Base-by-base conservation (phyloP, 257 asterid genomes). In the Solanum chilense region DNA sequence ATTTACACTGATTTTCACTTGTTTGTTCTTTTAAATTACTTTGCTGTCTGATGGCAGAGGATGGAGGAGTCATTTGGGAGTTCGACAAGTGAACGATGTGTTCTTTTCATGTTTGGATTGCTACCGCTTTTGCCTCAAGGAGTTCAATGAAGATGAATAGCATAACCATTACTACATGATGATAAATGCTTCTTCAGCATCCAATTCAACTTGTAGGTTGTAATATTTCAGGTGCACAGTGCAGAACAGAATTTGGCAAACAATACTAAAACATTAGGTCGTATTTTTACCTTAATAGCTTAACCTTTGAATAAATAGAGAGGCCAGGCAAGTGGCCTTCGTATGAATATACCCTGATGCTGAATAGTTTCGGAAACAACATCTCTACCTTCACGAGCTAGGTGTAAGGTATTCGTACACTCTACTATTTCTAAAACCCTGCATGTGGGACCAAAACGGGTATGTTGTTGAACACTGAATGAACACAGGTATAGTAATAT, bases 11-110 rank as follows among this genome's bases (percentile, higher is more conserved):
- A 49, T 49, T 12, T 49, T 49, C 69, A 9, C 68, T 47, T 27
- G 56, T 49, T 81, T 33, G 25, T 33, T 31, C 68, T 81, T 78
- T 3, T 49, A 18, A 81, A 33, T 29, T 81, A 35, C 20, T 31
- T 81, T 47, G 11, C 47, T 52, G 56, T 35, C 83, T 47, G 12
- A 47, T 90, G 90, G 87, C 92, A 94, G 95, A 95, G 91, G 97
- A 94, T 88, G 95, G 94, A 90, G 97, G 95, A 68, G 93, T 95
- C 66, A 92, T 96, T 82, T 96, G 98, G 97, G 99, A 96, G 89
- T 94, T 94, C 9, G 95, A 91, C 91, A 94, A 95, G 71, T 92
- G 86, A 92, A 64, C 8, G 8, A 11, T 47, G 42, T 25, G 2
- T 80, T 47, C 3, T 80, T 45, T 29, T 47, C 84, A 49, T 18